Base-by-base conservation (phyloP, 179 eudicot genomes). In the Patellifolia procumbens region DNA sequence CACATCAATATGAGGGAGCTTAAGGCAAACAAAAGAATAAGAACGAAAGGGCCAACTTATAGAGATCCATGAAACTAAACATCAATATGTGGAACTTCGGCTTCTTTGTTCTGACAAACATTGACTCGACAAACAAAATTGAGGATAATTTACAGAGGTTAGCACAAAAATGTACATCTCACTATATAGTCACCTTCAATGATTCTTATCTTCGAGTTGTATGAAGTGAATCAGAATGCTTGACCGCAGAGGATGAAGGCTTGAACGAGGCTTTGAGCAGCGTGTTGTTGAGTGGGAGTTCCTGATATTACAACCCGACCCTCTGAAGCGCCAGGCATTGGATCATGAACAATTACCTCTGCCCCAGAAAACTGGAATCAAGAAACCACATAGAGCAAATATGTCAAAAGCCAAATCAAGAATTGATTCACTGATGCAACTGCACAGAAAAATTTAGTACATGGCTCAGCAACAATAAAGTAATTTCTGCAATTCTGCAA, bases 251-350 rank as follows among this genome's bases (percentile, higher is more conserved):
- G 68, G 46, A 87, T 86, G 81, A 86, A 87, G 74, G 86, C 90
- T 15, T 87, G 89, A 56, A 87, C 79, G 62, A 87, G 89, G 78
- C 82, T 78, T 76, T 86, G 90, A 76, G 87, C 89, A 28, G 77
- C 48, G 24, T 78, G 83, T 52, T 78, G 43, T 69, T 86, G 89
- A 51, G 75, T 78, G 6, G 74, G 78, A 31, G 80, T 84, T 39
- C 90, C 90, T 51, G 90, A 85, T 78, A 87, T 29, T 43, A 78
- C 53, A 42, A 82, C 82, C 73, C 72, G 28, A 17, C 87, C 90
- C 63, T 82, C 88, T 4, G 82, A 72, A 32, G 84, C 83, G 43
- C 90, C 87, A 0, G 85, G 83, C 34, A 75, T 80, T 39, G 88
- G 88, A 76, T 87, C 87, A n/a, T 86, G 83, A 53, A 87, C 74